Evolutionary conservation across 208 protist genomes (phyloP).

Genomic region (Strigomonas culicis): DNA sequence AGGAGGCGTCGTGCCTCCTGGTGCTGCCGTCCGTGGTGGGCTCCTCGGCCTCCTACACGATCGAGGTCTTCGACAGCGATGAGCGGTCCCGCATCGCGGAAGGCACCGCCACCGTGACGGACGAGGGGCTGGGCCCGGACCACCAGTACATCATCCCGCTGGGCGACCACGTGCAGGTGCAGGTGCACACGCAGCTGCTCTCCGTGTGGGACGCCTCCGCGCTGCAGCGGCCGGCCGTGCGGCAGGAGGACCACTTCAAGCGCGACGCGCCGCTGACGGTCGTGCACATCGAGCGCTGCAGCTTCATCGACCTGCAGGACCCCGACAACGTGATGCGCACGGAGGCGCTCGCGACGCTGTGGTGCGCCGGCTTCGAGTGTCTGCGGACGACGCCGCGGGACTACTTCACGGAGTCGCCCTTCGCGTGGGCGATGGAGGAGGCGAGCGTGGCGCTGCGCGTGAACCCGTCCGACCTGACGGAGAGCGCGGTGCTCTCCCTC

Average conservation of each 20-base stretch:
- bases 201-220: slow-evolving; percentile 22
- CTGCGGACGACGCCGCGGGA: slow-evolving; percentile 45
- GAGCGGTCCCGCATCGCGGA: slow-evolving; percentile 41
- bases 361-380: slow-evolving; percentile 27
- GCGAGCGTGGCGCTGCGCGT: slow-evolving; percentile 52
- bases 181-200: slow-evolving; percentile 2
- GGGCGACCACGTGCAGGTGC: slow-evolving; percentile 8
- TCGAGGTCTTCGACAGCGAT: slow-evolving; percentile 85
- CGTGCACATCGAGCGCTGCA: slow-evolving; percentile 41
- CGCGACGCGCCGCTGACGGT: slow-evolving; percentile 36
- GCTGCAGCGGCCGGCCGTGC: slow-evolving; percentile 24
- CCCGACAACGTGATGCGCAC: slow-evolving; percentile 48
- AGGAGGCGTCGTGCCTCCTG: slow-evolving; percentile 74
- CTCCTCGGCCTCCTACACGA: slow-evolving; percentile 39
- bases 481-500: slow-evolving; percentile 31
- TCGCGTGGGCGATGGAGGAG: slow-evolving; percentile 17
- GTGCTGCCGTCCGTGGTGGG: slow-evolving; percentile 54
- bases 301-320: slow-evolving; percentile 44
- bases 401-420: slow-evolving; percentile 42
- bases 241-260: slow-evolving; percentile 16
- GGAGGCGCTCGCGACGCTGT: slow-evolving; percentile 47
- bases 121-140: slow-evolving; percentile 37
- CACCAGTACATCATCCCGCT: slow-evolving; percentile 47
- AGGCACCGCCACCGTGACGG: slow-evolving; percentile 37
- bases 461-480: slow-evolving; percentile 9